A percentile compares a stretch with the other conserved stretches of the same genome.
phyloP scores from a whole-genome alignment of 495 filamentous ascomycete genomes.

The Penicillium verhagenii region DNA sequence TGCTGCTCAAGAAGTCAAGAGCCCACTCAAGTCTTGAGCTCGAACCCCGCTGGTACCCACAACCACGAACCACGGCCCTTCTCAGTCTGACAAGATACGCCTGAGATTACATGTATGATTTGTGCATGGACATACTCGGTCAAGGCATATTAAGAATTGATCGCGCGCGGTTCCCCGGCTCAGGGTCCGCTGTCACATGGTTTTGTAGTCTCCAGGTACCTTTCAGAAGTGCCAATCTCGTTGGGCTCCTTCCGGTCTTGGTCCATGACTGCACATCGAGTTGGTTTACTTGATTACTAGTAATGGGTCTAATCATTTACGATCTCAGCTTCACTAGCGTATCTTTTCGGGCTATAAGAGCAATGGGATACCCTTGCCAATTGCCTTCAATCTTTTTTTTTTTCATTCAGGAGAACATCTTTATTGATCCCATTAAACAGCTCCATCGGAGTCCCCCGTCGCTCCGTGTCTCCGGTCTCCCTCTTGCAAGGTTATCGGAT shows the following conservation, averaged over 20 bases:
- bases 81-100: not conserved
- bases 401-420: no score
- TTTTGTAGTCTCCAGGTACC: not conserved
- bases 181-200: not conserved
- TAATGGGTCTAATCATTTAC: no score
- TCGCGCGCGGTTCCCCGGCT: not conserved
- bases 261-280: not conserved
- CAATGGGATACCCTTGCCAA: constrained; percentile 1
- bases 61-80: not conserved
- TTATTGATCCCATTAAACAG: no score
- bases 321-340: not conserved
- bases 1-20: no score
- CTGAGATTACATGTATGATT: not conserved
- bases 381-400: not conserved
- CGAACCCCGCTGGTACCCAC: not conserved
- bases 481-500: no score
- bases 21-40: no score
- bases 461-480: no score
- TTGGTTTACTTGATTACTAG: no score
- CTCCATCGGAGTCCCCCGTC: constrained; percentile 21
- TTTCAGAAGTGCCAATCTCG: not conserved
- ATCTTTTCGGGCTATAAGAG: constrained; percentile 2
- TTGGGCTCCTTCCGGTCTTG: not conserved
- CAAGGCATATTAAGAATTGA: not conserved
- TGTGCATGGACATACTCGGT: constrained; percentile 1